Conservation (phyloP, 768 basidiomycete species). For the Hericium coralloides region DNA sequence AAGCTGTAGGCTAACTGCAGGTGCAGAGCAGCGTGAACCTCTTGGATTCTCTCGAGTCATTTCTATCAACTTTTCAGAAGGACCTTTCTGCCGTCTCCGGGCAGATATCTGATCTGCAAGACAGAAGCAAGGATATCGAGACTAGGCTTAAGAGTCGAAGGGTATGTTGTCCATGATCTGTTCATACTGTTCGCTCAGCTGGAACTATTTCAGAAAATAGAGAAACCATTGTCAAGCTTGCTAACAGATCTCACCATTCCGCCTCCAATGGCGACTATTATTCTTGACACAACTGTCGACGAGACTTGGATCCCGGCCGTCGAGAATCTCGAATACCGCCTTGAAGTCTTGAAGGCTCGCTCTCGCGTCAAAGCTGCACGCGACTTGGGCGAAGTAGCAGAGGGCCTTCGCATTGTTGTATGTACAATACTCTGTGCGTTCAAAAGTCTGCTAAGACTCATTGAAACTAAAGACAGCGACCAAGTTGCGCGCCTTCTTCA, state of each 20-base stretch:
- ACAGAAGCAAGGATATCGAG: slow-evolving; percentile 86
- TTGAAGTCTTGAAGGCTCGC: slow-evolving; percentile 61
- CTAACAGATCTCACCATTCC: slow-evolving; percentile 77
- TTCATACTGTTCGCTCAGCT: not conserved
- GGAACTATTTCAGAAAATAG: slow-evolving; percentile 56
- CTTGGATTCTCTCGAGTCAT: slow-evolving; percentile 80
- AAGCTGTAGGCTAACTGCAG: not conserved
- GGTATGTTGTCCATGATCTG: slow-evolving; percentile 37
- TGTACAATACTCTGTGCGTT: slow-evolving; percentile 18
- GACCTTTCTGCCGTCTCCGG: slow-evolving; percentile 93
- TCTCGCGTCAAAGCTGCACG: slow-evolving; percentile 81
- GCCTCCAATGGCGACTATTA: slow-evolving; percentile 62
- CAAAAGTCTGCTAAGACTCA: not conserved
- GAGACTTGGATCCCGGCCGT: slow-evolving; percentile 86
- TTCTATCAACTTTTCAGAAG: slow-evolving; percentile 91
- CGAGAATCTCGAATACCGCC: slow-evolving; percentile 67
- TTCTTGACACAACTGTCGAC: slow-evolving; percentile 78
- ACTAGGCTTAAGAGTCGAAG: slow-evolving; percentile 73
- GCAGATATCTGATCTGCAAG: slow-evolving; percentile 91
- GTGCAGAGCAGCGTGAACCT: slow-evolving; percentile 76
- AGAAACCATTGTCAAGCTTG: slow-evolving; percentile 76
- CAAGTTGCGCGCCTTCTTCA: slow-evolving; percentile 81
- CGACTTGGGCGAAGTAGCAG: slow-evolving; percentile 74
- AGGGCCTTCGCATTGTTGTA: slow-evolving; percentile 86
- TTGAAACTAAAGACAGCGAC: slow-evolving; percentile 59